A percentile compares a stretch with the other conserved stretches of the same genome.
phyloP scores from a whole-genome alignment of 352 stramenopile species.

The Phytophthora pini region DNA sequence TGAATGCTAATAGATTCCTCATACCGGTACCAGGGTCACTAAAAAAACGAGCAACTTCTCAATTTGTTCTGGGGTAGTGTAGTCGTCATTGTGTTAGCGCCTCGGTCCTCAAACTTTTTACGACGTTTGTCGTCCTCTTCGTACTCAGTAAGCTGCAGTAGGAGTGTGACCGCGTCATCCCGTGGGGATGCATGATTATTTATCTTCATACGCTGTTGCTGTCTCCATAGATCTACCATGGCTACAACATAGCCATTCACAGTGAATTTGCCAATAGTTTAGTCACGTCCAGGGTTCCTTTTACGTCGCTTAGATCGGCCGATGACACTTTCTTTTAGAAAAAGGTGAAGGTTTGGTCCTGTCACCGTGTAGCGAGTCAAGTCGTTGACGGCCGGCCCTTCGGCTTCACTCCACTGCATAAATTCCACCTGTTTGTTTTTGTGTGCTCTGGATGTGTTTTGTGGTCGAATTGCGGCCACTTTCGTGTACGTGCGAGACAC shows the following conservation, averaged over 20 bases:
- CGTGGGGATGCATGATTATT: background rate
- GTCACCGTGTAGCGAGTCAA: background rate
- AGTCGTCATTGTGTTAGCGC: background rate
- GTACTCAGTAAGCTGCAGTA: conserved; percentile 2
- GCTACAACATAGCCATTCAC: conserved; percentile 1
- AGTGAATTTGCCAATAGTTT: background rate
- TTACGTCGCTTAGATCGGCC: background rate
- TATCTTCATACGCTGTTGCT: background rate
- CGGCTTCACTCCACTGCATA: background rate
- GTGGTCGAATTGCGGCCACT: background rate
- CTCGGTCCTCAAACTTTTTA: conserved; percentile 9
- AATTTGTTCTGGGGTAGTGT: background rate
- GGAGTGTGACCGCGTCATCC: background rate
- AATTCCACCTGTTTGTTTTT: background rate
- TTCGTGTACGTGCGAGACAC: background rate
- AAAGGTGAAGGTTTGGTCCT: conserved; percentile 1
- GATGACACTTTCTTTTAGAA: conserved; percentile 14
- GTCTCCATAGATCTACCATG: conserved; percentile 8
- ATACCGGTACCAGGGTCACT: background rate
- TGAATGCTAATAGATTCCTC: conserved; percentile 8
- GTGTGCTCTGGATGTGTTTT: background rate
- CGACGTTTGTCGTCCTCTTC: conserved; percentile 3
- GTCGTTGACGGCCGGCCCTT: background rate
- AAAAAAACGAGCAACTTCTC: conserved; percentile 14
- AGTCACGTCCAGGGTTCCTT: background rate